These are phyloP conservation scores for Daedaleopsis nitida DNA, from an alignment of 768 basidiomycete genomes.

Conservation along the genomic window DNA sequence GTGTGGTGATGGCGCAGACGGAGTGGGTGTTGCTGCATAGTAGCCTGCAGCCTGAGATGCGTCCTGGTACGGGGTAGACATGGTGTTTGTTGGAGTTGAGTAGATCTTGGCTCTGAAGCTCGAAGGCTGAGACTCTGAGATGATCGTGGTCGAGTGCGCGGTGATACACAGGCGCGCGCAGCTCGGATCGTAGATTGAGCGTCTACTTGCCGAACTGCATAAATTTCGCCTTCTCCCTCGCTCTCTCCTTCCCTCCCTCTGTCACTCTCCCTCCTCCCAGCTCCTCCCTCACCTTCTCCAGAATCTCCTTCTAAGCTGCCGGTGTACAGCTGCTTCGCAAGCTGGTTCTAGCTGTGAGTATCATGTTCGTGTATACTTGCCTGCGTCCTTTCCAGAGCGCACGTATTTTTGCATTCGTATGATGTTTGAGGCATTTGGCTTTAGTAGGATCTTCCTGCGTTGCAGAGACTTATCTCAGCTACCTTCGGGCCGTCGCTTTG, in stretches of 20 bases:
- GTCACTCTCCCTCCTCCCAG: not conserved
- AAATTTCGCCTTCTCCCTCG: too few species aligned
- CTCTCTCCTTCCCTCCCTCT: too few species aligned
- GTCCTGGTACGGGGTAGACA: slow-evolving; percentile 23
- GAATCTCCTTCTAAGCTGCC: not conserved
- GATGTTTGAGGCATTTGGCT: slow-evolving; percentile 97
- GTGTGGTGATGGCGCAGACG: slow-evolving; percentile 19
- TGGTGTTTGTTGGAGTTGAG: not conserved
- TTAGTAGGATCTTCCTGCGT: slow-evolving; percentile 71
- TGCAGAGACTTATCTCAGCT: slow-evolving; percentile 91
- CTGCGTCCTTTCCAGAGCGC: not conserved
- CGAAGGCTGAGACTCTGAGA: not conserved
- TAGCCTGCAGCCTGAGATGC: slow-evolving; percentile 11
- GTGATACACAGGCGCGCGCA: not conserved
- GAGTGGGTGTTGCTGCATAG: slow-evolving; percentile 19
- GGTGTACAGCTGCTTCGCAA: too few species aligned
- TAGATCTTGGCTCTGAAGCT: not conserved
- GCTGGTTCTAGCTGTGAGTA: slow-evolving; percentile 28
- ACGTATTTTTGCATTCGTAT: slow-evolving; percentile 31
- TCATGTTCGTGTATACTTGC: slow-evolving; percentile 1
- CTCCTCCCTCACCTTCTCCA: not conserved
- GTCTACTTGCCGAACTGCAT: slow-evolving; percentile 6
- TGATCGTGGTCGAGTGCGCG: not conserved
- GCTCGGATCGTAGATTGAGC: slow-evolving; percentile 8
- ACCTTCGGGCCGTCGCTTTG: slow-evolving; percentile 70